Base-by-base conservation (phyloP, 73 alveolate species). In the Symbiodinium natans region DNA sequence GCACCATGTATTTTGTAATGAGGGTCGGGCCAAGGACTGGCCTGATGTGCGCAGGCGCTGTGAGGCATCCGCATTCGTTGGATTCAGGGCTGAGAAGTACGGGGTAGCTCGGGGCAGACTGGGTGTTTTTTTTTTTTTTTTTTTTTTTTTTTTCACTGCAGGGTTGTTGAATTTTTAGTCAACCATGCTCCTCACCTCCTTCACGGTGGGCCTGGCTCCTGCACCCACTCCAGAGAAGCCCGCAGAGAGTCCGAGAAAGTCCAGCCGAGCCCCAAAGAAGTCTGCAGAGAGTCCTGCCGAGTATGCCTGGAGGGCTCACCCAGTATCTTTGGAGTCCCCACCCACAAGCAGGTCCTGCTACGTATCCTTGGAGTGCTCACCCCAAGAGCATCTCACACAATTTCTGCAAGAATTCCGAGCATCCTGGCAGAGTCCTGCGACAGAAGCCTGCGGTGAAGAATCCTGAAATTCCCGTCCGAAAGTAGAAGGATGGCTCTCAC, bases 1-100 rank as follows among this genome's bases (percentile, higher is more conserved):
- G n/a, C n/a, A n/a, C n/a, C n/a, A n/a, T n/a, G n/a, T n/a, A n/a
- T n/a, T n/a, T n/a, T n/a, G n/a, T n/a, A n/a, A n/a, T n/a, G n/a
- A n/a, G n/a, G n/a, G n/a, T n/a, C n/a, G n/a, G n/a, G n/a, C n/a
- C n/a, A n/a, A n/a, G n/a, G 95, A 88, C 74, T 88, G 95, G 95
- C 95, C 95, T n/a, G 77, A 88, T 19, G 95, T 88, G 71, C 86
- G 95, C 15, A 88, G 63, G 34, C 52, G 95, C 42, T 88, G 95
- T 74, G 95, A 88, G 86, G 95, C 39, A 38, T 15, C 29, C 15
- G 82, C 40, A 54, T 15, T 15, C 13, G 74, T 21, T 15, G 21
- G 21, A 54, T 13, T 21, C 74, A 21, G 21, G 13, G 74, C 74
- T 15, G 74, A 13, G 29, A 54, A 13, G 21, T 54, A 13, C 63